Conservation (phyloP, 305 asterid species). For the Andrographis paniculata region DNA sequence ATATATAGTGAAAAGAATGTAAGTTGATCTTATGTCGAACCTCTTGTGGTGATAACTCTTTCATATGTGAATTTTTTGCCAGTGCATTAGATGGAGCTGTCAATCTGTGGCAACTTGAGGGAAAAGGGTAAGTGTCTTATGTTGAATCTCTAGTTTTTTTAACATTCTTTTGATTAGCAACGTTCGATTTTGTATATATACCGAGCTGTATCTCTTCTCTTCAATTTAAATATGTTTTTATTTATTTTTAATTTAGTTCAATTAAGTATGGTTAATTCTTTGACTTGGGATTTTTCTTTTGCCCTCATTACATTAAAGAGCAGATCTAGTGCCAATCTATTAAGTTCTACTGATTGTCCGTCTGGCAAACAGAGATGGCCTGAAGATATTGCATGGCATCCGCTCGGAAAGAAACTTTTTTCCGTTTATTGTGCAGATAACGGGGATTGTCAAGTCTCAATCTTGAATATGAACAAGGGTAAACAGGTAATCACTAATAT, state of each 20-base stretch:
- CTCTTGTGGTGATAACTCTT: too few species aligned
- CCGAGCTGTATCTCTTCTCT: neutral
- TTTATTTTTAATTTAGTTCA: neutral
- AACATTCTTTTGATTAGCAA: constrained; percentile 7
- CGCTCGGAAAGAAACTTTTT: constrained; percentile 61
- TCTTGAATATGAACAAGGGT: constrained; percentile 57
- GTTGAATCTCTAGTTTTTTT: constrained; percentile 13
- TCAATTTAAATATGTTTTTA: neutral
- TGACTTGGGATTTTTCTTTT: constrained; percentile 2
- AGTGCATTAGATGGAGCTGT: constrained; percentile 92
- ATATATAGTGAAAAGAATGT: too few species aligned
- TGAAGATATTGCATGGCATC: constrained; percentile 98
- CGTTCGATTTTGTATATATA: constrained; percentile 5
- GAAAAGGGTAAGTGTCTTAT: constrained; percentile 52
- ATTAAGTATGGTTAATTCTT: constrained; percentile 20
- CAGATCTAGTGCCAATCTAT: constrained; percentile 66
- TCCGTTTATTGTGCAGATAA: constrained; percentile 78
- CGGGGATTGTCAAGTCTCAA: constrained; percentile 78
- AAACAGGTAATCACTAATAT: constrained; percentile 41
- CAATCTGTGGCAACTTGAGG: constrained; percentile 88
- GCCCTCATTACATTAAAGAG: constrained; percentile 21
- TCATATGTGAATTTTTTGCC: constrained; percentile 17
- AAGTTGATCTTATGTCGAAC: too few species aligned
- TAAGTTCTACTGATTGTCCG: constrained; percentile 60
- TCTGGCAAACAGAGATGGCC: constrained; percentile 88